phyloP scores from a whole-genome alignment of 2,329 filamentous ascomycete genomes.

The Aspergillus bombycis region DNA sequence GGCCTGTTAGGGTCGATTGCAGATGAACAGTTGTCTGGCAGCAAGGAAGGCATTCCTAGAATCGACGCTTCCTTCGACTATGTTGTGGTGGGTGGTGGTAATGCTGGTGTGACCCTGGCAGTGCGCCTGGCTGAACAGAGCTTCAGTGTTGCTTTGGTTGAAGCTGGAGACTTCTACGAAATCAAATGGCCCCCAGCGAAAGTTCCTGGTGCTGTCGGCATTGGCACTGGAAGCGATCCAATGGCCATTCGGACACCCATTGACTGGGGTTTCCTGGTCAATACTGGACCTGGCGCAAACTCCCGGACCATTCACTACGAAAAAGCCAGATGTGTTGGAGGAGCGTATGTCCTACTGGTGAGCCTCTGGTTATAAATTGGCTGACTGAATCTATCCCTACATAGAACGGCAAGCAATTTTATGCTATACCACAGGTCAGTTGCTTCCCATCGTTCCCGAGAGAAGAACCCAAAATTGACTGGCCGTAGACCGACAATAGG shows the following conservation, averaged over 20 bases:
- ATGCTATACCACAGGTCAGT: constrained; percentile 38
- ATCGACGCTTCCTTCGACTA: constrained; percentile 31
- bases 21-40: not conserved
- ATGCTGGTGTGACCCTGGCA: constrained; percentile 47
- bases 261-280: constrained; percentile 54
- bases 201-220: constrained; percentile 39
- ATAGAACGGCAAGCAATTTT: constrained; percentile 36
- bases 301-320: constrained; percentile 35
- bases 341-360: constrained; percentile 27
- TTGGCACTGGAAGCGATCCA: constrained; percentile 27
- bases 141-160: constrained; percentile 43
- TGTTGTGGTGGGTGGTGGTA: constrained; percentile 44
- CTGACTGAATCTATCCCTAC: not conserved
- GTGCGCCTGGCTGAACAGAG: constrained; percentile 55
- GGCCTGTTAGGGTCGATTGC: not conserved
- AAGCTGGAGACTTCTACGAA: constrained; percentile 51
- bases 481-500: constrained; percentile 27
- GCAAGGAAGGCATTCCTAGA: constrained; percentile 12
- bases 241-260: constrained; percentile 45
- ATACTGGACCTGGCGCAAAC: constrained; percentile 52
- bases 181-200: constrained; percentile 58
- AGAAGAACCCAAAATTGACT: not conserved
- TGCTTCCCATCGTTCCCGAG: not conserved
- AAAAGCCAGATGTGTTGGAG: constrained; percentile 33
- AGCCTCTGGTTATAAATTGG: not conserved